A percentile compares a stretch with the other conserved stretches of the same genome.
phyloP scores from a whole-genome alignment of 192 early-diverging fungal species.

The Chytriomyces hyalinus region DNA sequence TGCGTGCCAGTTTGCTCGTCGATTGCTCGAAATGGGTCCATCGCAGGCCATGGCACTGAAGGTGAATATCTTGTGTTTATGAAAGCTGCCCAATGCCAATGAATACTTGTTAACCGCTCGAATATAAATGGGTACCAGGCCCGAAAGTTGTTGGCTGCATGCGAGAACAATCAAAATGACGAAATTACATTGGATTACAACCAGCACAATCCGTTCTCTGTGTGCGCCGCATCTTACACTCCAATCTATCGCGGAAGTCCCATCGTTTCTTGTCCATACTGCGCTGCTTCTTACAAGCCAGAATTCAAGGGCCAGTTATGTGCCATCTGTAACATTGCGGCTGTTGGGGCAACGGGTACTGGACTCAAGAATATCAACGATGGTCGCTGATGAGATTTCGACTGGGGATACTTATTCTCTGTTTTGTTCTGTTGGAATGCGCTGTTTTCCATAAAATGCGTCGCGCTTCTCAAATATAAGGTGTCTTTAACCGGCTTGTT shows the following conservation, averaged over 20 bases:
- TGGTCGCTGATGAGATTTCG: constrained; percentile 4
- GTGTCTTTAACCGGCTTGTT: too few relatives aligned
- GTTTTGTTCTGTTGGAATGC: too few relatives aligned
- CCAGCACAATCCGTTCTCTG: constrained; percentile 92
- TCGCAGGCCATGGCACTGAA: constrained; percentile 75
- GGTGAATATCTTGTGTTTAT: constrained; percentile 37
- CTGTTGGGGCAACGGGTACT: constrained; percentile 77
- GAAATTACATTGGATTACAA: constrained; percentile 87
- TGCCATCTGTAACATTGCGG: constrained; percentile 83
- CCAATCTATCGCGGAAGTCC: constrained; percentile 92
- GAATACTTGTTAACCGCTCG: neutral
- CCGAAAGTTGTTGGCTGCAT: constrained; percentile 49
- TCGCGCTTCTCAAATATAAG: too few relatives aligned
- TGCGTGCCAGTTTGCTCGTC: constrained; percentile 85
- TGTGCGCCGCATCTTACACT: constrained; percentile 82
- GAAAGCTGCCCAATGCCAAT: constrained; percentile 7
- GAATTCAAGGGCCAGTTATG: constrained; percentile 81
- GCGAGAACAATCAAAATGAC: constrained; percentile 81
- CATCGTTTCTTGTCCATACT: constrained; percentile 82
- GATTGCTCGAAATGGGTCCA: constrained; percentile 89
- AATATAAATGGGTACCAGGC: constrained; percentile 10
- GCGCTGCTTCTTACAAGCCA: constrained; percentile 83
- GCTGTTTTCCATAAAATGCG: too few relatives aligned
- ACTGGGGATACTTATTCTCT: too few relatives aligned
- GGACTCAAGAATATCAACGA: constrained; percentile 68